Percentiles rank a stretch among this genome's conserved stretches.
Conservation (phyloP, 2,329 filamentous ascomycete species). For the Clarireedia monteithiana region DNA sequence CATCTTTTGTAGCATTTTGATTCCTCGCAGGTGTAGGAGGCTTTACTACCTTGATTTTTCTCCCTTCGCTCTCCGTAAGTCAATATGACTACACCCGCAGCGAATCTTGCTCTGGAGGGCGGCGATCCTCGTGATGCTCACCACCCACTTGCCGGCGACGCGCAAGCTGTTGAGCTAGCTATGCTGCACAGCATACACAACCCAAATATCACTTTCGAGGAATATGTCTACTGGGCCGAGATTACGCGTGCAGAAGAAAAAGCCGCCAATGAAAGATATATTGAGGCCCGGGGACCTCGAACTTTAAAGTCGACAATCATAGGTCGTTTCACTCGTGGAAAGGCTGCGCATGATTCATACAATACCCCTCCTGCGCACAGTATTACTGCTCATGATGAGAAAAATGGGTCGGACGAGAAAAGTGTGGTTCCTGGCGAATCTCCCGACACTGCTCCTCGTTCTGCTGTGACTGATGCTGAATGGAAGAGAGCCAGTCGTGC, state of each 20-base stretch:
- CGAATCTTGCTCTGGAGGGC: constrained; percentile 20
- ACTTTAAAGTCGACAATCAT: neutral
- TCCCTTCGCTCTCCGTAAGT: neutral
- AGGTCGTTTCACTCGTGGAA: neutral
- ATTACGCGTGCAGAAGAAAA: constrained; percentile 28
- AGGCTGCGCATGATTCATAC: neutral
- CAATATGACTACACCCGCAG: constrained; percentile 15
- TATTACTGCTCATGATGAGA: neutral
- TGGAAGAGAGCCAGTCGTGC: constrained; percentile 19
- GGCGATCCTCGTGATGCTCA: constrained; percentile 19
- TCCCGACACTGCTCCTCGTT: neutral
- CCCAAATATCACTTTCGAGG: constrained; percentile 27
- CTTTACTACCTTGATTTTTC: too few species aligned
- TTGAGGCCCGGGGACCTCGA: neutral
- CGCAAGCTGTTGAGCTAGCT: constrained; percentile 14
- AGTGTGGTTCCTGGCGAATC: neutral
- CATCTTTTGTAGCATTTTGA: neutral
- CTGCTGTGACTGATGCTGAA: constrained; percentile 14
- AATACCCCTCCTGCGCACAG: neutral
- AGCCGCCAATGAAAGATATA: constrained; percentile 8
- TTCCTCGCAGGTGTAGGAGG: neutral
- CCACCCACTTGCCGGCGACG: constrained; percentile 6
- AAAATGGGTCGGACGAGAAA: neutral
- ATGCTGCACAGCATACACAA: constrained; percentile 21
- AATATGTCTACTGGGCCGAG: constrained; percentile 30